These are phyloP conservation scores for Clarireedia hainanense DNA, from an alignment of 2,329 filamentous ascomycete species.

Conservation along the genomic window DNA sequence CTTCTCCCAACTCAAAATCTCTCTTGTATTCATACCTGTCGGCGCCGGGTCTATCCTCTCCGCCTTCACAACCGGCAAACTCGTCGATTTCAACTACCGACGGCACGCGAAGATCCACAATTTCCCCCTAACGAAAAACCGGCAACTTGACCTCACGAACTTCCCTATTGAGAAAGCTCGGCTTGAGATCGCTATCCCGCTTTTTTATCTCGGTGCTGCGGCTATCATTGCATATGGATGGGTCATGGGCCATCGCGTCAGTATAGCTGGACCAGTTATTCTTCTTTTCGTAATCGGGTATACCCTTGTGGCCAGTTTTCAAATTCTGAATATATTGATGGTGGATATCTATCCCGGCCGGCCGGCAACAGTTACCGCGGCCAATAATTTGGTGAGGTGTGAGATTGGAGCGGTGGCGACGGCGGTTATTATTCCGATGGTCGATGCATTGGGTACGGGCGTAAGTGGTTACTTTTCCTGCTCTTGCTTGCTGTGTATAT, in stretches of 20 bases:
- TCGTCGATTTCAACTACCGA: conserved; percentile 57
- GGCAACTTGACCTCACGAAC: conserved; percentile 39
- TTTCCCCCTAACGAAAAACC: conserved; percentile 44
- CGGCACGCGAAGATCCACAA: conserved; percentile 48
- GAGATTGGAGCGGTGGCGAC: conserved; percentile 45
- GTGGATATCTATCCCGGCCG: conserved; percentile 41
- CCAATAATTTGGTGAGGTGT: conserved; percentile 49
- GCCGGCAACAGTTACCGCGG: conserved; percentile 38
- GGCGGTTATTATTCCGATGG: conserved; percentile 45
- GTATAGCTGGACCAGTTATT: conserved; percentile 40
- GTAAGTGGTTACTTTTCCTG: not conserved
- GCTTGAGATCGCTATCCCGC: conserved; percentile 40
- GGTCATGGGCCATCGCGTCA: conserved; percentile 36
- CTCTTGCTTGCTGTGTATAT: no score
- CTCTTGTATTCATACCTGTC: conserved; percentile 15
- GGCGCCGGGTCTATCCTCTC: conserved; percentile 6
- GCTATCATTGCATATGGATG: conserved; percentile 44
- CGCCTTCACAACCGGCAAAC: conserved; percentile 27
- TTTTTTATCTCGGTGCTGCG: conserved; percentile 42
- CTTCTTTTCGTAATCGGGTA: conserved; percentile 40
- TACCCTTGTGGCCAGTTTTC: conserved; percentile 46
- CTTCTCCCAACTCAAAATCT: conserved; percentile 33
- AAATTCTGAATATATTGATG: conserved; percentile 41
- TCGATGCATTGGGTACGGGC: conserved; percentile 41
- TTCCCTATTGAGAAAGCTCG: conserved; percentile 46